A percentile compares a stretch with the other conserved stretches of the same genome.
Evolutionary conservation across 306 rosid genomes (phyloP).

Genomic region (Begonia loranthoides): DNA sequence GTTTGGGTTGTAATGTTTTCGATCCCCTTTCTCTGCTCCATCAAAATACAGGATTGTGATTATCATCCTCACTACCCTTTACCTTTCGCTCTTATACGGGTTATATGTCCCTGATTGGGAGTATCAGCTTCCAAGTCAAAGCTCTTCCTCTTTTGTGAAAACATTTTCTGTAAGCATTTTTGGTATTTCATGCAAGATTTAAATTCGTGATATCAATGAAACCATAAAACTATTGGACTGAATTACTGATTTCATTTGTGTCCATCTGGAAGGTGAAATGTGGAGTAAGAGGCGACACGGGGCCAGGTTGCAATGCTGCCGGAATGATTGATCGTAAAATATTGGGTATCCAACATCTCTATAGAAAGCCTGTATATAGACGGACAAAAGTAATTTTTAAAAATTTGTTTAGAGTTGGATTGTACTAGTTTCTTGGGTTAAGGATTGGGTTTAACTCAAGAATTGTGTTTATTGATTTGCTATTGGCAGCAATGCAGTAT

Average conservation of each 20-base stretch:
- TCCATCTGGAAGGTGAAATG: slow-evolving; percentile 57
- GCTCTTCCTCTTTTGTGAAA: slow-evolving; percentile 28
- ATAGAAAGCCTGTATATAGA: slow-evolving; percentile 53
- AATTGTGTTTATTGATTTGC: background rate
- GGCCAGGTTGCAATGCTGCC: slow-evolving; percentile 78
- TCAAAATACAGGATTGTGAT: slow-evolving; percentile 36
- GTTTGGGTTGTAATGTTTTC: background rate
- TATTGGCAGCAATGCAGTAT: slow-evolving; percentile 70
- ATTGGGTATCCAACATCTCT: slow-evolving; percentile 59
- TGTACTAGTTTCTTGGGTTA: background rate
- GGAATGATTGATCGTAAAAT: slow-evolving; percentile 83
- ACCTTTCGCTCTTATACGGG: slow-evolving; percentile 51
- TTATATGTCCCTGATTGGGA: slow-evolving; percentile 85
- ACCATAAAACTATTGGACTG: too few species aligned
- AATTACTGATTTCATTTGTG: background rate
- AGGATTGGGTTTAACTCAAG: background rate
- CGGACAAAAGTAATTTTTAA: slow-evolving; percentile 35
- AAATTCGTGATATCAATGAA: background rate
- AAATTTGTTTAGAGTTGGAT: background rate
- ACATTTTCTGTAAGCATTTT: slow-evolving; percentile 45
- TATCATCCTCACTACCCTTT: slow-evolving; percentile 34
- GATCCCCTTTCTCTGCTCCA: background rate
- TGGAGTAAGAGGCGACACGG: slow-evolving; percentile 64
- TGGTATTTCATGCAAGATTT: background rate
- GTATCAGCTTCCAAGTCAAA: slow-evolving; percentile 42